phyloP scores from a whole-genome alignment of 106 monocot genomes.

The Dioscorea dumetorum region DNA sequence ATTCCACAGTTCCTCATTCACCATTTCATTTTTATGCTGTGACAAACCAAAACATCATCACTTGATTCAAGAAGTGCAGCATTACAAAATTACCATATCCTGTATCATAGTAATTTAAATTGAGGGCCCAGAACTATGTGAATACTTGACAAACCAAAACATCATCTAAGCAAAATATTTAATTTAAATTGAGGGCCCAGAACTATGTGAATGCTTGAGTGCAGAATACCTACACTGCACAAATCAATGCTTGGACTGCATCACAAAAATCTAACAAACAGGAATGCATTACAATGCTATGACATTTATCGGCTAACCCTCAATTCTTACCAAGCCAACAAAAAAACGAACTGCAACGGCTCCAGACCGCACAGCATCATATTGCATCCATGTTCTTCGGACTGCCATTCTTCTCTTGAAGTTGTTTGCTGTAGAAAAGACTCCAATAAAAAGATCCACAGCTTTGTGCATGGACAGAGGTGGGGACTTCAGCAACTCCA shows the following conservation, averaged over 20 bases:
- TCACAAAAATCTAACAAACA: not conserved
- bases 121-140: too few species aligned
- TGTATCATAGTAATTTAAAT: too few species aligned
- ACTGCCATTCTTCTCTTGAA: slow-evolving; percentile 93
- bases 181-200: too few species aligned
- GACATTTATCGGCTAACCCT: not conserved
- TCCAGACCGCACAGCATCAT: slow-evolving; percentile 63
- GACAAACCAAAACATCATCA: not conserved
- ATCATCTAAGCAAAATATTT: too few species aligned
- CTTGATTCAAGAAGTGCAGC: not conserved
- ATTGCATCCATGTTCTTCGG: slow-evolving; percentile 96
- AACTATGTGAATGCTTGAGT: too few species aligned
- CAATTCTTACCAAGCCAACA: slow-evolving; percentile 76
- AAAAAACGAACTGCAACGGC: slow-evolving; percentile 75
- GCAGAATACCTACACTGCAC: not conserved
- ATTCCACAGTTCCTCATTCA: slow-evolving; percentile 92
- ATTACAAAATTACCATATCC: too few species aligned
- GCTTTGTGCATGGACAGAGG: slow-evolving; percentile 38
- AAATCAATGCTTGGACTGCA: not conserved
- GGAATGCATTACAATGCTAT: not conserved
- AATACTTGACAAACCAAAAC: too few species aligned
- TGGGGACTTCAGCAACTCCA: slow-evolving; percentile 57
- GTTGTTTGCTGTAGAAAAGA: slow-evolving; percentile 93
- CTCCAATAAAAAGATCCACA: slow-evolving; percentile 69
- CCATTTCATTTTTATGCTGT: slow-evolving; percentile 92